Base-by-base conservation (phyloP, 345 rosid genomes). In the Pugionium cornutum region DNA sequence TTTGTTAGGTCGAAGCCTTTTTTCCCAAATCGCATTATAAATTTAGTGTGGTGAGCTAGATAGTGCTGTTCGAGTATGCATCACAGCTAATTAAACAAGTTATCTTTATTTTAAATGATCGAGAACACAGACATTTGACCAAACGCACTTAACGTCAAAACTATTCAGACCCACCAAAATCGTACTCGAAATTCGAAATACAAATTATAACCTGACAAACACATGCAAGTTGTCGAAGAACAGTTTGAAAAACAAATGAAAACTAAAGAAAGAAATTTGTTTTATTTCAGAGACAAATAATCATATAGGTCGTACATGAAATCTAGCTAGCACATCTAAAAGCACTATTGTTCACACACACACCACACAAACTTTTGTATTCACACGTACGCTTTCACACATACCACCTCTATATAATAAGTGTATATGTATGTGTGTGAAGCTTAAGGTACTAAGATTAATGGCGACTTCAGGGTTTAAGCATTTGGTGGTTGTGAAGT, bases 401-500 rank as follows among this genome's bases (percentile, higher is more conserved):
- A n/a, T 7, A 58, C 58, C 39, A 27, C 58, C 60, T 67, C 62
- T 66, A 67, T 58, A 66, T 59, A 59, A 27, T 34, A 53, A 30
- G 37, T 53, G 9, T 64, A 58, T 58, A 58, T 36, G 4, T 9
- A 64, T 30, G 71, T 45, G 50, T 53, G 58, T 59, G 37, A 53
- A 39, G 62, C 70, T 32, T 27, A 45, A 46, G 33, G 34, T 33
- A 6, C 9, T 11, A 36, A 67, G 71, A 36, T 5, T 3, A 53
- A 74, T 74, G 77, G 77, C 83, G 81, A 83, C 65, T 46, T 61
- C 74, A 77, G 92, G 80, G 72, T 85, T 86, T 78, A 94, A 88
- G 84, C 96, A 89, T 76, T 79, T 94, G 76, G 97, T 82, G 53
- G 56, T 86, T 58, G 94, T 86, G 31, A 94, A 88, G 91, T 94